Evolutionary conservation across 1,284 basidiomycete species (phyloP).

Genomic region (Microstroma glucosiphilum): DNA sequence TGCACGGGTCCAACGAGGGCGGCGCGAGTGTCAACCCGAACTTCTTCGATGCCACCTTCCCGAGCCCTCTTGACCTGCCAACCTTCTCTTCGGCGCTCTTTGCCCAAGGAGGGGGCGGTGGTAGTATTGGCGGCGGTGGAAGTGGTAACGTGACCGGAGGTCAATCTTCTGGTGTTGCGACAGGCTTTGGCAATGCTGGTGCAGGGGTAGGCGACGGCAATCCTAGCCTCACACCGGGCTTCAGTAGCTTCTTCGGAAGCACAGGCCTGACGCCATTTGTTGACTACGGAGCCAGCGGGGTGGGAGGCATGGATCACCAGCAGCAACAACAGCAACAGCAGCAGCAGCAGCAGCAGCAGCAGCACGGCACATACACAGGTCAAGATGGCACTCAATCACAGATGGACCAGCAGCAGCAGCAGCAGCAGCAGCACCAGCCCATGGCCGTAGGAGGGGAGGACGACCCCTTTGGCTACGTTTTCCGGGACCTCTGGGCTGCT

Average conservation of each 20-base stretch:
- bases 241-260: neutral
- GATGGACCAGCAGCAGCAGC: neutral
- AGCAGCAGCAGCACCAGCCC: neutral
- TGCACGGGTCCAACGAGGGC: neutral
- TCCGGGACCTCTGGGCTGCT: neutral
- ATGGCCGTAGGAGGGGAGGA: neutral
- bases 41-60: neutral
- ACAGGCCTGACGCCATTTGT: constrained; percentile 3
- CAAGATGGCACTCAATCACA: neutral
- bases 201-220: neutral
- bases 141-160: no score
- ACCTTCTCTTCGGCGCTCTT: constrained; percentile 1
- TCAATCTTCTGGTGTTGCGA: neutral
- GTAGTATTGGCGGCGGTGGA: neutral
- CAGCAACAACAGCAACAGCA: neutral
- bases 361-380: no score
- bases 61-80: neutral
- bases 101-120: neutral
- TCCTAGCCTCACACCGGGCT: neutral
- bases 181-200: neutral
- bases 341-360: neutral
- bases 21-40: neutral
- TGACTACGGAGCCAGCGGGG: neutral
- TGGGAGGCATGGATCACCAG: no score
- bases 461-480: neutral